Conservation (phyloP, 768 basidiomycete genomes). For the Lactifluus volemus region DNA sequence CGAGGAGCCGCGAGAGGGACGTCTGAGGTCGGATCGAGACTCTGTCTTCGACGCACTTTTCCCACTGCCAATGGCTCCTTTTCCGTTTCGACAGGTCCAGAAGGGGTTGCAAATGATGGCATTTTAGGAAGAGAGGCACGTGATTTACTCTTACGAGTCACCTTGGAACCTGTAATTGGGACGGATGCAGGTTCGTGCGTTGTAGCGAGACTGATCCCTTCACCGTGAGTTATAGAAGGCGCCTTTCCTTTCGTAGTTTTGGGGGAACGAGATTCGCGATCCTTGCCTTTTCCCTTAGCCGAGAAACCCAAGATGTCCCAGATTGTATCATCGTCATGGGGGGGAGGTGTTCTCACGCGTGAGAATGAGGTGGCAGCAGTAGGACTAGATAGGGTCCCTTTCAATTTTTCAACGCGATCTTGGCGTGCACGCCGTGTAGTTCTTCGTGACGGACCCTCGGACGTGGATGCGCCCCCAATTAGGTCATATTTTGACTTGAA, state of each 20-base stretch:
- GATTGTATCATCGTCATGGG: slow-evolving; percentile 22
- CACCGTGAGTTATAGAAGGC: neutral
- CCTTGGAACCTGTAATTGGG: neutral
- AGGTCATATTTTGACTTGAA: slow-evolving; percentile 59
- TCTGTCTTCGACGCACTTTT: slow-evolving; percentile 4
- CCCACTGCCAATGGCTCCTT: neutral
- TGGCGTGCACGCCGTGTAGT: slow-evolving; percentile 52
- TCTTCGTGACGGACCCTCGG: slow-evolving; percentile 40
- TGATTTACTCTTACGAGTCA: slow-evolving; percentile 2
- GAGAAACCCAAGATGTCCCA: slow-evolving; percentile 27
- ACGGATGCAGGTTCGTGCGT: neutral
- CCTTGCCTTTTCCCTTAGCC: slow-evolving; percentile 28
- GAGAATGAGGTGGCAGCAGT: slow-evolving; percentile 17
- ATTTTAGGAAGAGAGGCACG: neutral
- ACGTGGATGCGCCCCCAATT: slow-evolving; percentile 36
- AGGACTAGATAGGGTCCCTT: slow-evolving; percentile 22
- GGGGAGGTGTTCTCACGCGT: slow-evolving; percentile 7
- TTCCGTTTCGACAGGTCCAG: slow-evolving; percentile 4
- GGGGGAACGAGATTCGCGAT: slow-evolving; percentile 10
- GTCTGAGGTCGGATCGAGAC: slow-evolving; percentile 4
- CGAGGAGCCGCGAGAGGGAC: slow-evolving; percentile 6
- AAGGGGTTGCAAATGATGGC: neutral
- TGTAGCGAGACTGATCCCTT: neutral
- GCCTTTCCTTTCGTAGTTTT: slow-evolving; percentile 12
- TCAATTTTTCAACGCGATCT: slow-evolving; percentile 42